phyloP scores from a whole-genome alignment of 2,329 filamentous ascomycete genomes.

The Xylariaceae sp. region DNA sequence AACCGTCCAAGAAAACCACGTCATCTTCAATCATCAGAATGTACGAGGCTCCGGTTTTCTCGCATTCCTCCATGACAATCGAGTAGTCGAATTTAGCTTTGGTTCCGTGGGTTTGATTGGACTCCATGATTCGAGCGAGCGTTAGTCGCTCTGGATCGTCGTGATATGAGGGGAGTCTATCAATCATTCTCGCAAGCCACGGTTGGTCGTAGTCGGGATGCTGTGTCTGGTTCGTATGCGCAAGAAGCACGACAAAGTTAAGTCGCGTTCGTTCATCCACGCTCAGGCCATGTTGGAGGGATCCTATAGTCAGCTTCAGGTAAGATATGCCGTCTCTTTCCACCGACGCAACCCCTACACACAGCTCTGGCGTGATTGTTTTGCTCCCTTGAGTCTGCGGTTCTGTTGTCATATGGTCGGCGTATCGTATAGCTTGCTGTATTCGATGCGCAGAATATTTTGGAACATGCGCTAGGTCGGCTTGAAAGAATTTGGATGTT shows the following conservation, averaged over 20 bases:
- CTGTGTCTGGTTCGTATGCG: slow-evolving; percentile 29
- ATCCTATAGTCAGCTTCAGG: slow-evolving; percentile 31
- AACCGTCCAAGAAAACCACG: slow-evolving; percentile 38
- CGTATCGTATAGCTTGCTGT: slow-evolving; percentile 25
- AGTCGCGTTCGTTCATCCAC: slow-evolving; percentile 22
- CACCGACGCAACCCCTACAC: slow-evolving; percentile 33
- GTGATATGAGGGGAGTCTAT: slow-evolving; percentile 31
- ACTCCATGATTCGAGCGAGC: slow-evolving; percentile 8
- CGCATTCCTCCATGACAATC: slow-evolving; percentile 33
- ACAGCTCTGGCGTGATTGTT: slow-evolving; percentile 23
- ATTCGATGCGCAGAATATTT: slow-evolving; percentile 31
- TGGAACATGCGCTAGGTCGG: slow-evolving; percentile 25
- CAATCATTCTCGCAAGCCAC: slow-evolving; percentile 33
- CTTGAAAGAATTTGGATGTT: slow-evolving; percentile 33
- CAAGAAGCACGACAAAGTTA: slow-evolving; percentile 34
- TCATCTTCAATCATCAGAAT: slow-evolving; percentile 39
- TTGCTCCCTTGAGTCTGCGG: not conserved
- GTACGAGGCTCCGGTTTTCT: slow-evolving; percentile 28
- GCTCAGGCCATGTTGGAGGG: slow-evolving; percentile 30
- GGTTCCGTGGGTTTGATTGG: slow-evolving; percentile 18
- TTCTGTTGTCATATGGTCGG: slow-evolving; percentile 7
- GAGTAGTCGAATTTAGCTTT: slow-evolving; percentile 36
- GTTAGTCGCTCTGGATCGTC: slow-evolving; percentile 13
- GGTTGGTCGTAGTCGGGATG: slow-evolving; percentile 29
- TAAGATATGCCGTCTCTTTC: slow-evolving; percentile 32